Conservation (phyloP, 345 rosid genomes). For the Laguncularia racemosa region DNA sequence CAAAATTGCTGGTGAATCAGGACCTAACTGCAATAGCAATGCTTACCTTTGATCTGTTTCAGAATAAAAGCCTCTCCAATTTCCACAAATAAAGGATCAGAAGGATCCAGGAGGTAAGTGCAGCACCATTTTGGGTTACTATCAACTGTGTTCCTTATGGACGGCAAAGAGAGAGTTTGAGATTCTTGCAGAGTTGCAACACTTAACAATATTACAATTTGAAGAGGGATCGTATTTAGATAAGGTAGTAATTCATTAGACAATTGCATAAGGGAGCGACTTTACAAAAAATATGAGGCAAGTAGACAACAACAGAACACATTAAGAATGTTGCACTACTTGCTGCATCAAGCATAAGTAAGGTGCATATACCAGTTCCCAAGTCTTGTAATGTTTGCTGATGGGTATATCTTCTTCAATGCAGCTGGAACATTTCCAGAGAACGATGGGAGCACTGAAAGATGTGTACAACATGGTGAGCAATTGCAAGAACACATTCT, state of each 20-base stretch:
- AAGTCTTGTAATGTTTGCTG: slow-evolving; percentile 78
- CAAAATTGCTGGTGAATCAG: not conserved
- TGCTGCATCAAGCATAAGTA: not conserved
- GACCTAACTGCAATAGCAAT: not conserved
- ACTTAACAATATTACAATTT: too few relatives aligned
- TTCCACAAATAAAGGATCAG: slow-evolving; percentile 77
- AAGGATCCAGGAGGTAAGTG: slow-evolving; percentile 86
- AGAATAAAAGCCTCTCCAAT: slow-evolving; percentile 81
- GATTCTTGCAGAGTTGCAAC: not conserved
- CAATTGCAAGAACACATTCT: too few relatives aligned
- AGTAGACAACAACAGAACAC: not conserved
- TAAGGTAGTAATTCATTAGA: too few relatives aligned
- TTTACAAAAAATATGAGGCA: too few relatives aligned
- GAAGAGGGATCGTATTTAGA: too few relatives aligned
- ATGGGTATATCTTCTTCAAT: slow-evolving; percentile 59
- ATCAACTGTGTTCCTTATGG: slow-evolving; percentile 84
- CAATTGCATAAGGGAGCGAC: too few relatives aligned
- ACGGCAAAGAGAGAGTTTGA: slow-evolving; percentile 9
- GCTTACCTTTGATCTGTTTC: slow-evolving; percentile 63
- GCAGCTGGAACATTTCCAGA: slow-evolving; percentile 96
- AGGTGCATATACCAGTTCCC: slow-evolving; percentile 67
- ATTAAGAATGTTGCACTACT: not conserved
- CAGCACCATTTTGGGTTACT: slow-evolving; percentile 88
- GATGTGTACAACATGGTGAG: slow-evolving; percentile 9
- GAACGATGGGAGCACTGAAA: slow-evolving; percentile 89